Evolutionary conservation across 2,329 filamentous ascomycete species (phyloP).

Genomic region (Diplodia seriata): DNA sequence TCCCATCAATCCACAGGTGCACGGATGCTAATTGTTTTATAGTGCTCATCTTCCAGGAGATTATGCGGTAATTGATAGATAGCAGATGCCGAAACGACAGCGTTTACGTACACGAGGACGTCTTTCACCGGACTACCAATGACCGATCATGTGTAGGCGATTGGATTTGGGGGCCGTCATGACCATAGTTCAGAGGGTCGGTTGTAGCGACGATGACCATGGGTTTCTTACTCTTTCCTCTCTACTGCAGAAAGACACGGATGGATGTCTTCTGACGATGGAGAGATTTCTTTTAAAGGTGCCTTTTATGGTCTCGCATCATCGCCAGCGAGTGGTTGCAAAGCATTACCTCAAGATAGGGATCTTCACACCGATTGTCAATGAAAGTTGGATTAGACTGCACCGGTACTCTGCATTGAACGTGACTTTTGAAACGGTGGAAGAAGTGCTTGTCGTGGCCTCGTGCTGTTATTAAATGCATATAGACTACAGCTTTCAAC

Average conservation of each 20-base stretch:
- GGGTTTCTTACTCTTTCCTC: slow-evolving; percentile 20
- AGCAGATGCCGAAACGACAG: slow-evolving; percentile 3
- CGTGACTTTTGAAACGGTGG: neutral
- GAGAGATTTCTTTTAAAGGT: slow-evolving; percentile 22
- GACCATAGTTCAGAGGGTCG: slow-evolving; percentile 19
- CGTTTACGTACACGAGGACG: slow-evolving; percentile 28
- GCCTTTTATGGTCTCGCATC: slow-evolving; percentile 23
- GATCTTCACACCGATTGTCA: slow-evolving; percentile 22
- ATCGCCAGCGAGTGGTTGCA: slow-evolving; percentile 22
- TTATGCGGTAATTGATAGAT: slow-evolving; percentile 69
- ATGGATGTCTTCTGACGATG: slow-evolving; percentile 7
- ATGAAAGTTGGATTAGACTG: slow-evolving; percentile 29
- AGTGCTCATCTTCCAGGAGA: slow-evolving; percentile 95
- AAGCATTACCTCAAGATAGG: slow-evolving; percentile 22
- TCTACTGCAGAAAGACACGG: slow-evolving; percentile 1
- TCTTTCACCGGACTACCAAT: slow-evolving; percentile 15
- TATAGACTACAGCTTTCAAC: no score
- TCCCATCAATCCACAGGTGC: slow-evolving; percentile 3
- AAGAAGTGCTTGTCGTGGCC: neutral
- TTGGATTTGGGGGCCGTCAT: slow-evolving; percentile 20
- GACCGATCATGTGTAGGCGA: slow-evolving; percentile 14
- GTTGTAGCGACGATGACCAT: slow-evolving; percentile 4
- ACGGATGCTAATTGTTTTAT: slow-evolving; percentile 36
- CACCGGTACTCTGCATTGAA: neutral
- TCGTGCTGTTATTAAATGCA: neutral